Conservation (phyloP, 2,329 filamentous ascomycete species). For the Ophiocordyceps polyrhachis-furcata region DNA sequence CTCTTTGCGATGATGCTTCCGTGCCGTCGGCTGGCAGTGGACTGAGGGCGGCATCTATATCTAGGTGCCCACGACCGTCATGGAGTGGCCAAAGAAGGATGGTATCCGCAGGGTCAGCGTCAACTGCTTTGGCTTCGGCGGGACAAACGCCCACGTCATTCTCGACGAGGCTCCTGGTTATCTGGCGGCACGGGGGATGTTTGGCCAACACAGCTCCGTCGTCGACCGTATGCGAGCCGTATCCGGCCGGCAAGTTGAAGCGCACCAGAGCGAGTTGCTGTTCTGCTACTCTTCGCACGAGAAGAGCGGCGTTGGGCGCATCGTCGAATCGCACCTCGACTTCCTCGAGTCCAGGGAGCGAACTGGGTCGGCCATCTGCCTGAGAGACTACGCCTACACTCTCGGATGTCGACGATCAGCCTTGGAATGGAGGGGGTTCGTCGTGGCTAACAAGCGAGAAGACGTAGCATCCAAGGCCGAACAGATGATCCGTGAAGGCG, state of each 20-base stretch:
- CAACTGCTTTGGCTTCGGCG: constrained; percentile 40
- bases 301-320: constrained; percentile 17
- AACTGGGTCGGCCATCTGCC: constrained; percentile 4
- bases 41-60: constrained; percentile 4
- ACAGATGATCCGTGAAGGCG: constrained; percentile 3
- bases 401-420: constrained; percentile 23
- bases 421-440: constrained; percentile 22
- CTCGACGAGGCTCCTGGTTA: constrained; percentile 27
- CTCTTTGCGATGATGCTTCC: not conserved
- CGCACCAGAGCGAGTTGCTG: not conserved
- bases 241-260: not conserved
- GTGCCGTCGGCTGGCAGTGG: not conserved
- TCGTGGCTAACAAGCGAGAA: constrained; percentile 15
- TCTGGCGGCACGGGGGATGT: constrained; percentile 14
- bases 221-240: constrained; percentile 3
- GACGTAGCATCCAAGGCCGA: constrained; percentile 15
- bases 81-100: constrained; percentile 24
- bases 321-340: constrained; percentile 16
- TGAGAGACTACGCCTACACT: constrained; percentile 26
- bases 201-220: constrained; percentile 17
- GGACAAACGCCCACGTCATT: constrained; percentile 35
- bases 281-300: constrained; percentile 26
- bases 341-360: constrained; percentile 10
- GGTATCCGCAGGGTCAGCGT: constrained; percentile 30
- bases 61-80: constrained; percentile 21